Base-by-base conservation (phyloP, 2,329 filamentous ascomycete genomes). In the Pestalotiopsis sp. region DNA sequence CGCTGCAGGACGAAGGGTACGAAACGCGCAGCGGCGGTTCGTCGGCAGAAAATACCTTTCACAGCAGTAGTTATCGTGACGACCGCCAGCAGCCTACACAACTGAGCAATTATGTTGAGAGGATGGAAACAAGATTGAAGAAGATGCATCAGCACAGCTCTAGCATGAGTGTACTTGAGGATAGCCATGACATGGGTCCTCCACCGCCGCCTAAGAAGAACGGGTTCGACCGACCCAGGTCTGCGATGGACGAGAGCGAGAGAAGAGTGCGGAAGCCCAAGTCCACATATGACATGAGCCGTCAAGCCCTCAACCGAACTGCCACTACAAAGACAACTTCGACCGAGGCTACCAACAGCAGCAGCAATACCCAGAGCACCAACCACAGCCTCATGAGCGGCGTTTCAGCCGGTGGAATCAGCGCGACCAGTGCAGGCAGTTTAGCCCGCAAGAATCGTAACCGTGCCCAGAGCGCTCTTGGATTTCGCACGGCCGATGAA, bases 371-470 rank as follows among this genome's bases (percentile, higher is more conserved):
- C 1, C 90, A 93, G 73, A 90, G 90, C 78, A 98, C 94, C 17
- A 90, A 91, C 73, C 90, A 92, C 74, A 98, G 93, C 75, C 80
- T 99, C 58, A 98, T 98, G 95, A 98, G 95, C 78, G 96, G 95
- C 3, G 87, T 89, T 66, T 98, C 96, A 66, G 96, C 96, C 0
- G 91, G 95, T 65, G 95, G 89, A 13, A 94, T 98, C 80, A 98
- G 95, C 79, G 93, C 94, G 65, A 98, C 96, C 17, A 98, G 96
- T 80, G 96, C 96, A 17, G 96, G 95, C 66, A 98, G 95, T 80
- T 89, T 97, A 72, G 95, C 94, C 38, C 90, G 95, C 70, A 92
- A 93, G 76, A 92, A 91, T 76, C 80, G 85, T 76, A 80, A 73
- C 77, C 80, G 91, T 70, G 86, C 91, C 17, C 88, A 89, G 71